Conservation (phyloP, 176 grass and related monocot genomes). For the Canna indica region DNA sequence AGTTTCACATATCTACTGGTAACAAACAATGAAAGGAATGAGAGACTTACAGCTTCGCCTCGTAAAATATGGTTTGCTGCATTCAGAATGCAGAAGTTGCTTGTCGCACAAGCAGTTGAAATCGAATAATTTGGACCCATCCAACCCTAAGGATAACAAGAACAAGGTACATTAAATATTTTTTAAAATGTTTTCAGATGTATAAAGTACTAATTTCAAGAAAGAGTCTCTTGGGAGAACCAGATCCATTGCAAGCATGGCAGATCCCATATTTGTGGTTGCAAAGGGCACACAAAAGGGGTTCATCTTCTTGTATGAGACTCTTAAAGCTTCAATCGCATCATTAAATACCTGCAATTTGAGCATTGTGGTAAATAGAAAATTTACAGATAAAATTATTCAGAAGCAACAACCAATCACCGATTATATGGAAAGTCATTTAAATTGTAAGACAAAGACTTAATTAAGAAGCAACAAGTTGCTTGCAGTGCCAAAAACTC, state of each 20-base stretch:
- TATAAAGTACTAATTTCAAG: conserved; percentile 17
- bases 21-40: conserved; percentile 2
- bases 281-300: conserved; percentile 99
- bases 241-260: conserved; percentile 99
- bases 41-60: conserved; percentile 76
- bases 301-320: conserved; percentile 99
- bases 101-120: conserved; percentile 97
- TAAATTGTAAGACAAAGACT: not conserved
- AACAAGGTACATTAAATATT: conserved; percentile 4
- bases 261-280: conserved; percentile 98
- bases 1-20: not conserved
- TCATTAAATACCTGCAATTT: conserved; percentile 84
- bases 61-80: conserved; percentile 95
- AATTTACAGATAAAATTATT: conserved; percentile 7
- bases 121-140: conserved; percentile 99
- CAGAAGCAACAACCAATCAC: not conserved
- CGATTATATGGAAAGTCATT: not conserved
- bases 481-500: not conserved
- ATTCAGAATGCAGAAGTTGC: conserved; percentile 99
- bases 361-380: conserved; percentile 22
- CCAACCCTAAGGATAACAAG: conserved; percentile 55
- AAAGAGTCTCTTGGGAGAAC: conserved; percentile 25
- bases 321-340: conserved; percentile 87
- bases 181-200: conserved; percentile 3
- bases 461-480: not conserved